Conservation (phyloP, 257 asterid species). For the Nicotiana otophora region DNA sequence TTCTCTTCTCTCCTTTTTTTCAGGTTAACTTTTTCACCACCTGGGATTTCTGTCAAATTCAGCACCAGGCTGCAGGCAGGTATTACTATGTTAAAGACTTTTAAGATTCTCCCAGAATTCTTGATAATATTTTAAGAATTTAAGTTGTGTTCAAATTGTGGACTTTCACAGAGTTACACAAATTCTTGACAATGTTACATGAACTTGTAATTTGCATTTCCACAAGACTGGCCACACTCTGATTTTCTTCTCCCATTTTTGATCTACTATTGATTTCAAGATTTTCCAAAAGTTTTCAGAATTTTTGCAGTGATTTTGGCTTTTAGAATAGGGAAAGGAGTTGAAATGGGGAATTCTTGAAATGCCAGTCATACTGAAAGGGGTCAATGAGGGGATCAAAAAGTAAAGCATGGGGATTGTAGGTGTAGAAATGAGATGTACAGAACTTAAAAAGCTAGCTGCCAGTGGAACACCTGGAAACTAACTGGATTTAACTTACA, state of each 20-base stretch:
- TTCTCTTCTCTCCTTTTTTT: neutral
- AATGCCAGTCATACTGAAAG: constrained; percentile 11
- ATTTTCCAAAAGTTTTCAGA: neutral
- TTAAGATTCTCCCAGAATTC: neutral
- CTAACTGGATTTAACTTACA: neutral
- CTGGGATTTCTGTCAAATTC: constrained; percentile 5
- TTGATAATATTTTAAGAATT: neutral
- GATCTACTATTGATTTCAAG: neutral
- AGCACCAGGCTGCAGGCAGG: neutral
- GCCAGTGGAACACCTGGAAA: constrained; percentile 47
- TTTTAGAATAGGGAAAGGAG: neutral
- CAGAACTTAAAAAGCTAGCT: constrained; percentile 19
- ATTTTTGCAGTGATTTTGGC: neutral
- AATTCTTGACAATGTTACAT: neutral
- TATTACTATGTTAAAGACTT: neutral
- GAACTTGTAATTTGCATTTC: neutral
- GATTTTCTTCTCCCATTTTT: neutral
- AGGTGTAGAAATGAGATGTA: constrained; percentile 37
- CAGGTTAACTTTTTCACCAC: neutral
- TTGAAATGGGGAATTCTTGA: neutral
- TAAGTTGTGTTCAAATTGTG: neutral
- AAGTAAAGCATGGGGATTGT: constrained; percentile 41
- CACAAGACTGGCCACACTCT: neutral
- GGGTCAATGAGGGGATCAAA: neutral
- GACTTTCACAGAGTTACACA: neutral